These are phyloP conservation scores for Aspergillus carbonarius DNA, from an alignment of 2,329 filamentous ascomycete genomes.

Conservation along the genomic window DNA sequence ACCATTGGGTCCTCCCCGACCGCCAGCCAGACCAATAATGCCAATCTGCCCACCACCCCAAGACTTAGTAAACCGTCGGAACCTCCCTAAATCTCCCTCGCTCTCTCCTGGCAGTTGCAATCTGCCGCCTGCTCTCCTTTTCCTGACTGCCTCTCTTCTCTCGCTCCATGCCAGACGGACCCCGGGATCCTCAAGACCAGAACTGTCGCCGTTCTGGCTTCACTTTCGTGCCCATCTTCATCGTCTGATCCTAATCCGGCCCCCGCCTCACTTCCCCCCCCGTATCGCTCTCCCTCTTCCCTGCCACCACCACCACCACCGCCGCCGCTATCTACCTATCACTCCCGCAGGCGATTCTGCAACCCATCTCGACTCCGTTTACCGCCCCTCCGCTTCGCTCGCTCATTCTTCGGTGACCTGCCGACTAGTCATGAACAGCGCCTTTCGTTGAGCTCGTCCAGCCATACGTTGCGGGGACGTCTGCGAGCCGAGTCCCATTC, in stretches of 20 bases:
- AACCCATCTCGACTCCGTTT: slow-evolving; percentile 14
- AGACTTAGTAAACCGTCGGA: background rate
- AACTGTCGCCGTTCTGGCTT: background rate
- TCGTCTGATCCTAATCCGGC: slow-evolving; percentile 11
- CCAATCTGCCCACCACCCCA: slow-evolving; percentile 4
- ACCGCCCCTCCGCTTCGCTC: slow-evolving; percentile 9
- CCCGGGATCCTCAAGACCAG: background rate
- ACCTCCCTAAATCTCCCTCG: slow-evolving; percentile 3
- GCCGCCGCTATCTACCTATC: slow-evolving; percentile 6
- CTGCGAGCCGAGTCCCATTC: slow-evolving; percentile 11
- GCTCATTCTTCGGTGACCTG: slow-evolving; percentile 6
- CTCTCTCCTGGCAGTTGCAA: background rate
- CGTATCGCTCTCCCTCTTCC: slow-evolving; percentile 4
- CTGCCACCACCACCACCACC: slow-evolving; percentile 10
- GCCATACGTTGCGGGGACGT: slow-evolving; percentile 20
- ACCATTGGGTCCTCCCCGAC: background rate
- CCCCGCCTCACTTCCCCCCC: background rate
- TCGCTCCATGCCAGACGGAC: background rate
- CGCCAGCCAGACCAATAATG: background rate
- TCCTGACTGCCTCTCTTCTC: background rate
- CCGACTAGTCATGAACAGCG: slow-evolving; percentile 23
- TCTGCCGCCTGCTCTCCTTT: background rate
- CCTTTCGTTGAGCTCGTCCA: slow-evolving; percentile 22
- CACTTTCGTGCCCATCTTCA: background rate
- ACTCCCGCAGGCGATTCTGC: slow-evolving; percentile 12